A percentile compares a stretch with the other conserved stretches of the same genome.
These are phyloP conservation scores for Talaromyces sp. DNA, from an alignment of 2,329 filamentous ascomycete species.

Conservation along the genomic window DNA sequence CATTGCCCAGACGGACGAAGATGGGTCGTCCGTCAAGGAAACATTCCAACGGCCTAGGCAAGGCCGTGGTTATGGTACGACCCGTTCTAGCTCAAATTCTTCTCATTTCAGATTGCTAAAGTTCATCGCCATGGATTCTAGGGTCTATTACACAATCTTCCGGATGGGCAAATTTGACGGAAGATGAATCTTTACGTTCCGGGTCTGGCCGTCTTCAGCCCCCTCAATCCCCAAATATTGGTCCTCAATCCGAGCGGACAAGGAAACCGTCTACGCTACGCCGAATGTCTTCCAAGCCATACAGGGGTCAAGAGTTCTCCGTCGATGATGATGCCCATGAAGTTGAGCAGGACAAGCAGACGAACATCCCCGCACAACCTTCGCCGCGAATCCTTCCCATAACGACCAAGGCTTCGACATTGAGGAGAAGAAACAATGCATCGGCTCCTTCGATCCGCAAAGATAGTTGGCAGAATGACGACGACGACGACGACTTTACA, in stretches of 20 bases:
- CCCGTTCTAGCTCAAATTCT: slow-evolving; percentile 2
- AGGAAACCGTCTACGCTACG: slow-evolving; percentile 70
- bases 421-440: slow-evolving; percentile 34
- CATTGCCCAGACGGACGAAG: slow-evolving; percentile 13
- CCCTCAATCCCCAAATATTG: slow-evolving; percentile 43
- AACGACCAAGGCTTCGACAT: slow-evolving; percentile 34
- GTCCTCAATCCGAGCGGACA: slow-evolving; percentile 40
- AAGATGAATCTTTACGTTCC: slow-evolving; percentile 6
- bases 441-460: slow-evolving; percentile 30
- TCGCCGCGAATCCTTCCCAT: slow-evolving; percentile 34
- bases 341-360: slow-evolving; percentile 60
- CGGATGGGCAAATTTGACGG: background rate
- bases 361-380: slow-evolving; percentile 22
- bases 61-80: slow-evolving; percentile 12
- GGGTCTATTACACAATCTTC: slow-evolving; percentile 11
- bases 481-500: slow-evolving; percentile 33
- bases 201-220: slow-evolving; percentile 21
- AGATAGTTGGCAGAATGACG: slow-evolving; percentile 35
- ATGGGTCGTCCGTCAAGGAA: slow-evolving; percentile 5
- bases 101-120: slow-evolving; percentile 21
- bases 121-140: background rate
- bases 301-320: slow-evolving; percentile 81
- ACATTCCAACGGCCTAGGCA: slow-evolving; percentile 9
- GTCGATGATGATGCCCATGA: slow-evolving; percentile 83
- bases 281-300: slow-evolving; percentile 71